phyloP scores from a whole-genome alignment of 139 green algal species.

The Chlamydomonas sphaeroides region DNA sequence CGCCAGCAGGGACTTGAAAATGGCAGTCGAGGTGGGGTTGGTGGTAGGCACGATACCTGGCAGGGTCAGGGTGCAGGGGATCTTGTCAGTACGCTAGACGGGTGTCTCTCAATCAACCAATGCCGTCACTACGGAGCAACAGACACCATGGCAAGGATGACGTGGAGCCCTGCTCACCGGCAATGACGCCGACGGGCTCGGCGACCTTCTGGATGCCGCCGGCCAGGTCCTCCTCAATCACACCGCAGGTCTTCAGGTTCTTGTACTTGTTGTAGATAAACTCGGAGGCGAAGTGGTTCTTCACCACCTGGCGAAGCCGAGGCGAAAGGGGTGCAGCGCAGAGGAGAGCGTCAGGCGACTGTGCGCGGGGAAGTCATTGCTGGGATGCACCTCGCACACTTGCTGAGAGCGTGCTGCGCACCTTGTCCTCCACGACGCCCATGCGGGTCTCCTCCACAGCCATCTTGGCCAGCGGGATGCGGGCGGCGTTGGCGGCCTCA shows the following conservation, averaged over 20 bases:
- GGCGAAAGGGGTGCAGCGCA: too few species aligned
- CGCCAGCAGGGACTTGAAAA: constrained; percentile 76
- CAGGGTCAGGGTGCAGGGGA: not conserved
- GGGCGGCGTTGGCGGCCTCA: constrained; percentile 61
- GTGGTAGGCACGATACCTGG: constrained; percentile 76
- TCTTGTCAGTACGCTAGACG: too few species aligned
- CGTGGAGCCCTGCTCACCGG: constrained; percentile 18
- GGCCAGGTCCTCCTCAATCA: constrained; percentile 65
- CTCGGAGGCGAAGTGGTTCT: constrained; percentile 82
- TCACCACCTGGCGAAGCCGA: constrained; percentile 54
- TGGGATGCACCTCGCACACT: too few species aligned
- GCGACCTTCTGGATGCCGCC: constrained; percentile 65
- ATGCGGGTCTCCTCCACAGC: constrained; percentile 72
- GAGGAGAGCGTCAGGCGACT: not conserved
- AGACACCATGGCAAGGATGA: not conserved
- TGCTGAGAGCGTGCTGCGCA: not conserved
- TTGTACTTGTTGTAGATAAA: constrained; percentile 87
- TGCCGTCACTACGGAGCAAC: too few species aligned
- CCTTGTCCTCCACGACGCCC: constrained; percentile 71
- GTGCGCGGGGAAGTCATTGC: too few species aligned
- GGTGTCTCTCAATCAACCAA: too few species aligned
- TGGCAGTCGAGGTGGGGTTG: constrained; percentile 73
- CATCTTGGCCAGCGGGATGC: constrained; percentile 73
- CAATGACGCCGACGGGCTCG: constrained; percentile 70
- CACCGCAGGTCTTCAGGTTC: constrained; percentile 75